Conservation (phyloP, 352 stramenopile genomes). For the Phytophthora nicotianae region DNA sequence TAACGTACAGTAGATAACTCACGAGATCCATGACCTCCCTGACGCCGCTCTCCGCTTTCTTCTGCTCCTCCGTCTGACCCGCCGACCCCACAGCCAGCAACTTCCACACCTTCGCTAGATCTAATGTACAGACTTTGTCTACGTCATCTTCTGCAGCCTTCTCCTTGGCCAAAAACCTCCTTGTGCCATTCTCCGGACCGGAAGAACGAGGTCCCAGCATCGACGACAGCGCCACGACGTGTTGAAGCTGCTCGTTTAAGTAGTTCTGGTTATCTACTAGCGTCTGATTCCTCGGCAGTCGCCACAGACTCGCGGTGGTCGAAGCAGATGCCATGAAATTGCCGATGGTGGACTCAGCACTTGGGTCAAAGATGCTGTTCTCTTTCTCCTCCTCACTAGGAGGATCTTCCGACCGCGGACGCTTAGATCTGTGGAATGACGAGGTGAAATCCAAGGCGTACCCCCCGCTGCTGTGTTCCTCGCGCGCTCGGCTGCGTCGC, state of each 20-base stretch:
- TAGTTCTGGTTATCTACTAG: constrained; percentile 54
- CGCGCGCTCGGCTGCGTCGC: constrained; percentile 18
- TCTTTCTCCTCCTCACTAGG: constrained; percentile 27
- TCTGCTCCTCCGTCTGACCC: constrained; percentile 23
- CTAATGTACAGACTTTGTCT: constrained; percentile 31
- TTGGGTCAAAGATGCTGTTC: constrained; percentile 4
- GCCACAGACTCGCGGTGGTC: constrained; percentile 40
- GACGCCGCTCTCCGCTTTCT: constrained; percentile 45
- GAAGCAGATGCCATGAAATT: constrained; percentile 10
- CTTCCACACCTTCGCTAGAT: constrained; percentile 30
- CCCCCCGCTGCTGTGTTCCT: constrained; percentile 7
- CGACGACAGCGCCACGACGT: constrained; percentile 44
- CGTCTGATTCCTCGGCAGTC: constrained; percentile 47
- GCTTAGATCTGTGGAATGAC: constrained; percentile 28
- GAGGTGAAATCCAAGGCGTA: constrained; percentile 34
- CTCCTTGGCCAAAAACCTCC: constrained; percentile 18
- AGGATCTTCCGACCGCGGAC: constrained; percentile 18
- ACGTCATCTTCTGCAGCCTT: constrained; percentile 26
- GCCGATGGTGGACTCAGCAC: background rate
- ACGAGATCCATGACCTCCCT: constrained; percentile 71
- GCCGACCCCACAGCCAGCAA: constrained; percentile 18
- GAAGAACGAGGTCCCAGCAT: constrained; percentile 3
- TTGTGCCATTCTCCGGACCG: constrained; percentile 25
- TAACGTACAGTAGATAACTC: constrained; percentile 66
- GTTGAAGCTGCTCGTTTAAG: constrained; percentile 72